Base-by-base conservation (phyloP, 2,329 filamentous ascomycete genomes). In the Monosporascus sp. region DNA sequence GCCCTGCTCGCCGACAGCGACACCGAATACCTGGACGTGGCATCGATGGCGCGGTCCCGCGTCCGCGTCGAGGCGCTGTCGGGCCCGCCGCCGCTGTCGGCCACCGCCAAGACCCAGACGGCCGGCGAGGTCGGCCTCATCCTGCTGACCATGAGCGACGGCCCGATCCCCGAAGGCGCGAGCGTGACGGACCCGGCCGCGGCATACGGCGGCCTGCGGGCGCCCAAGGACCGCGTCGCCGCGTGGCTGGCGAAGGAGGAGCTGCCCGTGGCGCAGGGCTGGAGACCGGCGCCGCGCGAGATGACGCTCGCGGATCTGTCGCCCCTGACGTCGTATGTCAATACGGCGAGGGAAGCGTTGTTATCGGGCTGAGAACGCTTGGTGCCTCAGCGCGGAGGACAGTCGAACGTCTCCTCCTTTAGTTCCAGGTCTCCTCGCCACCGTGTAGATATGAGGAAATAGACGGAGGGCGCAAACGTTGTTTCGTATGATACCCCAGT, bases 191-290 rank as follows among this genome's bases (percentile, higher is more conserved):
- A 53, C 22, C n/a, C 3, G 11, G 19, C n/a, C 5, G 40, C n/a
- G 1, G 40, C 22, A 11, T 41, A 57, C 41, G 35, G 31, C 52
- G 22, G 37, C 52, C 22, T 48, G 6, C 16, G 16, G 44, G 58
- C 58, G 16, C 58, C 55, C 5, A 59, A 60, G 52, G 55, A 60
- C 24, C 52, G 57, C 27, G 50, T 55, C 1, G 44, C 37, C 6
- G 54, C 53, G 7, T 60, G 58, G 57, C 31, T 62, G 26, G 41
- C 54, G 7, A 41, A 59, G 22, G 59, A 61, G 51, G 51, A 49
- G 27, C 57, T 62, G 50, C 60, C 60, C 3, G 52, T 55, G 7
- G 57, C 49, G n/a, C 54, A 55, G 26, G 59, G 60, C 16, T 62
- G 60, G 60, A 49, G 24, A 19, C 52, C 57, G 5, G 48, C 54